A percentile compares a stretch with the other conserved stretches of the same genome.
phyloP scores from a whole-genome alignment of 1,284 basidiomycete genomes.

The Ceratobasidium sp. region DNA sequence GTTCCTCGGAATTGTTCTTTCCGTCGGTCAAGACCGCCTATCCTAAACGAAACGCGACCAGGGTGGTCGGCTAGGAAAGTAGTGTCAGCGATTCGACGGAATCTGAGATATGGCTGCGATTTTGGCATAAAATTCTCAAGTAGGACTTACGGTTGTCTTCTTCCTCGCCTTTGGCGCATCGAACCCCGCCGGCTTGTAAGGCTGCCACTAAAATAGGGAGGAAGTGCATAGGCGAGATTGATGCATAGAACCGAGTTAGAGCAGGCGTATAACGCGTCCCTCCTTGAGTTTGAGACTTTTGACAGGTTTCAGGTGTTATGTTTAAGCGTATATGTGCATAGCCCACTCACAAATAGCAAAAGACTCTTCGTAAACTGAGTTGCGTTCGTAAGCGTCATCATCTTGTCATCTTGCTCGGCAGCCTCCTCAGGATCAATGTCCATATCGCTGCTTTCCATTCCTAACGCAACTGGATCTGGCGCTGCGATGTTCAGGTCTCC shows the following conservation, averaged over 20 bases:
- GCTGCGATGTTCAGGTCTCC: conserved; percentile 45
- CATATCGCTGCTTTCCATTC: conserved; percentile 13
- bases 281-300: conserved; percentile 46
- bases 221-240: conserved; percentile 18
- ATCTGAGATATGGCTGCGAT: background rate
- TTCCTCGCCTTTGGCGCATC: conserved; percentile 41
- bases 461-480: conserved; percentile 31
- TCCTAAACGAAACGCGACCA: conserved; percentile 37
- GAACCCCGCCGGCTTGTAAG: conserved; percentile 34
- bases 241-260: conserved; percentile 46
- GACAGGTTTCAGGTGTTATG: background rate
- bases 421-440: conserved; percentile 25
- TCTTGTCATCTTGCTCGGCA: conserved; percentile 39
- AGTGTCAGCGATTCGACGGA: background rate
- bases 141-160: conserved; percentile 14
- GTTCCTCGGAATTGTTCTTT: conserved; percentile 43
- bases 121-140: background rate
- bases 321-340: background rate
- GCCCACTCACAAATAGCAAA: conserved; percentile 44
- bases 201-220: conserved; percentile 34
- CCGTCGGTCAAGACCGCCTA: conserved; percentile 44
- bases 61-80: conserved; percentile 14
- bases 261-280: conserved; percentile 45
- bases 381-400: conserved; percentile 43
- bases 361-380: conserved; percentile 46